Base-by-base conservation (phyloP, 257 asterid species). In the Salvia splendens region DNA sequence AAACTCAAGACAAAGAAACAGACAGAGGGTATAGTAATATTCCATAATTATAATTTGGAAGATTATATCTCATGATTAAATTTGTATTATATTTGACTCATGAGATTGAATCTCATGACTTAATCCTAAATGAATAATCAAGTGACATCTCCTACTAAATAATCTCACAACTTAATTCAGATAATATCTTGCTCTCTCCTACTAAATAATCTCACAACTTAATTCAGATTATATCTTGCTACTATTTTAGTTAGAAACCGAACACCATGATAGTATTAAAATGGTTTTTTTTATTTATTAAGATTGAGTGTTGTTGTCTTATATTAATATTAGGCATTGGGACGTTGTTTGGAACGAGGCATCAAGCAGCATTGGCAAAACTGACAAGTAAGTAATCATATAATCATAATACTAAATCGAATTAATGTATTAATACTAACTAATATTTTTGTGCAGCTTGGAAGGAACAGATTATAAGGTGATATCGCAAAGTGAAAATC, bases 1-100 rank as follows among this genome's bases (percentile, higher is more conserved):
- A 60, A 33, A 48, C 42, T 15, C 9, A 12, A 42, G 67, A 78
- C 20, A 32, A 35, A 6, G 72, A 76, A 28, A 4, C 20, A 6
- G 66, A 83, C 24, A 72, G 84, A 62, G 92, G 89, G 92, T 86
- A 77, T 5, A 3, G 10, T 10, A 9, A 8, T n/a, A 32, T 64
- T 24, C 30, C 30, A 24, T 24, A 24, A 24, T 24, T 24, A 24
- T 20, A 24, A 24, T 24, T 1, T 51, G 9, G 12, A 6, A 48
- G 30, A 24, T n/a, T 48, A n/a, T 14, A 12, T 46, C 51, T 46
- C 15, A 46, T 46, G 1, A 12, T 4, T 46, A 10, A 45, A 1
- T 12, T 45, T 45, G 5, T 15, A 5, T n/a, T 48, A 48, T 24
- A 0, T 24, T 24, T 24, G 30, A 24, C 30, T 24, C 30, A 24